Base-by-base conservation (phyloP, 345 rosid genomes). In the Hirschfeldia incana region DNA sequence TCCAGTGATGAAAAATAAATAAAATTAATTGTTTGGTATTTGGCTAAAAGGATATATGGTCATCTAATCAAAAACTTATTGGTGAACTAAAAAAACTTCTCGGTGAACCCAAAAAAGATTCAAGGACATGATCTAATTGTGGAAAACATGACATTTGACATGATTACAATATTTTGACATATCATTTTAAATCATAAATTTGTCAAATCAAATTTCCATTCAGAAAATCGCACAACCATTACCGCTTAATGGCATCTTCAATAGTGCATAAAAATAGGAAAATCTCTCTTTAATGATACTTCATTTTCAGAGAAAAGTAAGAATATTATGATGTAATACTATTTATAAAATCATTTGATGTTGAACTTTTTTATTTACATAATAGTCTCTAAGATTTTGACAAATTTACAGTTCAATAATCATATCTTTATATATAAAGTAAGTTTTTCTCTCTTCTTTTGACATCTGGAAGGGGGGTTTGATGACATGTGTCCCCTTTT, bases 181-280 rank as follows among this genome's bases (percentile, higher is more conserved):
- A 51, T n/a, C 26, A 53, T 26, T 55, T 57, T 12, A 1, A 29
- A 58, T 11, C 73, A 76, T 65, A 78, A 65, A 70, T 36, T 34
- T 77, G 21, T 51, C 21, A 51, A 5, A 51, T 15, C 21, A 51
- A 51, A 51, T 53, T 53, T 10, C 16, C 27, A 16, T 53, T 53
- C 60, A 53, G 10, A 16, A 53, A 53, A 53, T 21, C 11, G 17
- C 4, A 57, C 28, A 53, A 57, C 61, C 11, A 21, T 57, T 57
- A 5, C 28, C 28, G 21, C 4, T 53, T 42, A 42, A 42, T 36
- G 9, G 9, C 13, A 42, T 42, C 9, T 42, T 13, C 49, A 42
- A 42, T 42, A 3, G 44, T 42, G 49, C 49, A 42, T 42, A 42
- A 34, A 39, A 10, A 42, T 10, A 11, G 10, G 13, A 11, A 42